phyloP scores from a whole-genome alignment of 805 yeast genomes.

The Saturnispora bothae region DNA sequence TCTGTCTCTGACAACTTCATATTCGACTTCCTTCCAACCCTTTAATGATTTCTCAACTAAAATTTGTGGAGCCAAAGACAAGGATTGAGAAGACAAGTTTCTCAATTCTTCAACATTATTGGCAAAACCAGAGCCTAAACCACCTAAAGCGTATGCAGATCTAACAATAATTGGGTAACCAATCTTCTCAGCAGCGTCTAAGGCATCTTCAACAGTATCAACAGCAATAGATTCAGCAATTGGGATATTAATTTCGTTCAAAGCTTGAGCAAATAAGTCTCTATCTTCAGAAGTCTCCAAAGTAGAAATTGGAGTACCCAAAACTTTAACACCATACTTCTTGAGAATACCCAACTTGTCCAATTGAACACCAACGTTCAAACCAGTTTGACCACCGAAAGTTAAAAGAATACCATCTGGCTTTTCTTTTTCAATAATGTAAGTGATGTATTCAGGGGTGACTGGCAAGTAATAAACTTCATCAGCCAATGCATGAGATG shows the following conservation, averaged over 20 bases:
- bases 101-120: slow-evolving; percentile 74
- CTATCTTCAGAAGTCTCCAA: slow-evolving; percentile 97
- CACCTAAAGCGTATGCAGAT: slow-evolving; percentile 96
- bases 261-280: slow-evolving; percentile 87
- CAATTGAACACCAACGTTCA: slow-evolving; percentile 89
- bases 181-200: slow-evolving; percentile 72
- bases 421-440: slow-evolving; percentile 86
- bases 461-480: slow-evolving; percentile 98
- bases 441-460: slow-evolving; percentile 89
- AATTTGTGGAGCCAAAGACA: slow-evolving; percentile 94
- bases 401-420: slow-evolving; percentile 97
- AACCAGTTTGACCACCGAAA: slow-evolving; percentile 98
- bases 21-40: slow-evolving; percentile 99
- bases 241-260: slow-evolving; percentile 91
- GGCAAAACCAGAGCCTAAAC: slow-evolving; percentile 97
- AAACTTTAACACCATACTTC: slow-evolving; percentile 83
- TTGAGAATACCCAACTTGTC: slow-evolving; percentile 81
- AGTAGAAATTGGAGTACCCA: slow-evolving; percentile 95
- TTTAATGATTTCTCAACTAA: slow-evolving; percentile 93
- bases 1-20: slow-evolving; percentile 97
- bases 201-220: slow-evolving; percentile 66
- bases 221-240: slow-evolving; percentile 93
- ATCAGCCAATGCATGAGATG: slow-evolving; percentile 95
- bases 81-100: slow-evolving; percentile 79
- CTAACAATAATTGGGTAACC: slow-evolving; percentile 95